Conservation (phyloP, 1,284 basidiomycete species). For the Bondarzewia mesenterica region DNA sequence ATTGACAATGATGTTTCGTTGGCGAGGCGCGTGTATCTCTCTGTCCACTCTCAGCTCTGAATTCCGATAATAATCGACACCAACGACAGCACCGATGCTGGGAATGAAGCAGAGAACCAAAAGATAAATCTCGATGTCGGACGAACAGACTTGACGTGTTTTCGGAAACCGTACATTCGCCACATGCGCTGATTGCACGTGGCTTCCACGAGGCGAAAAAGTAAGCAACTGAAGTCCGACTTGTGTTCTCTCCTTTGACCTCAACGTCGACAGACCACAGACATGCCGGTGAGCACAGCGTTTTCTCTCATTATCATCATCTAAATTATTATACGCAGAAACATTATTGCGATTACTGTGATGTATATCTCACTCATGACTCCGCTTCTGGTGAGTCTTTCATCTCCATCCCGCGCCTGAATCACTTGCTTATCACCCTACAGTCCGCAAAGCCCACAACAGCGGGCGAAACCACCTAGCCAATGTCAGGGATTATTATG, state of each 20-base stretch:
- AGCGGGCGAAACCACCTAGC: slow-evolving; percentile 93
- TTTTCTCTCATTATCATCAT: background rate
- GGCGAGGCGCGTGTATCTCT: background rate
- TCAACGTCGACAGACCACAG: slow-evolving; percentile 13
- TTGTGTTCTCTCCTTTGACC: background rate
- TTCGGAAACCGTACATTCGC: too few species aligned
- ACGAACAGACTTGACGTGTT: too few species aligned
- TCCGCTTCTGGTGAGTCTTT: slow-evolving; percentile 65
- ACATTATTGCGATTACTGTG: slow-evolving; percentile 91
- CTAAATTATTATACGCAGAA: slow-evolving; percentile 37
- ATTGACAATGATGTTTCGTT: slow-evolving; percentile 27
- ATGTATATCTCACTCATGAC: slow-evolving; percentile 86
- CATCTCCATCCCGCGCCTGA: slow-evolving; percentile 10
- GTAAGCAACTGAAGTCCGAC: background rate
- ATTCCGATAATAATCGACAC: too few species aligned
- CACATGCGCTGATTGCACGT: too few species aligned
- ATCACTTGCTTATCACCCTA: slow-evolving; percentile 4
- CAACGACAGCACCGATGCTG: background rate
- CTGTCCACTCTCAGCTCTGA: background rate
- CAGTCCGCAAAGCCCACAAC: slow-evolving; percentile 97
- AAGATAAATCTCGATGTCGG: background rate
- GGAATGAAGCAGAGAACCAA: background rate
- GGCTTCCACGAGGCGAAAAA: slow-evolving; percentile 5
- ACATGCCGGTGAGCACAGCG: slow-evolving; percentile 43
- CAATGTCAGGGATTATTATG: slow-evolving; percentile 97